Evolutionary conservation across 2,329 filamentous ascomycete species (phyloP).

Genomic region (Xylariaceae sp.): DNA sequence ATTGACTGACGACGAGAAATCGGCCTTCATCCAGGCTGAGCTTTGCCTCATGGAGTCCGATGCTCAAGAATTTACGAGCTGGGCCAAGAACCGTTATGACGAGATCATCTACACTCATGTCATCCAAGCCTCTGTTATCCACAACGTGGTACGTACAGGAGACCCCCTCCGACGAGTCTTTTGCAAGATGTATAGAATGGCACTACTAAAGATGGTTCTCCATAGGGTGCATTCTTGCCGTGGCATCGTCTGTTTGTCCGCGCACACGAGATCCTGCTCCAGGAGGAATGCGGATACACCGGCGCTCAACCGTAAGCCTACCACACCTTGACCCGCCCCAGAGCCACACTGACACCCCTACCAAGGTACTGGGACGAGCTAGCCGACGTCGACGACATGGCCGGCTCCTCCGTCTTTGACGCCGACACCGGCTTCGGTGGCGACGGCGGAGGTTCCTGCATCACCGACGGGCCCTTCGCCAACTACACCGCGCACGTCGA

Average conservation of each 20-base stretch:
- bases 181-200: background rate
- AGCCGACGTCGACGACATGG: slow-evolving; percentile 1
- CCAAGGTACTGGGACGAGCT: background rate
- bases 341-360: background rate
- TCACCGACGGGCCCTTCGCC: slow-evolving; percentile 1
- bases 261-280: slow-evolving; percentile 4
- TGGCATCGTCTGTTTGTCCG: slow-evolving; percentile 4
- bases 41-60: background rate
- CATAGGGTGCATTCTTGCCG: slow-evolving; percentile 3
- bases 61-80: background rate
- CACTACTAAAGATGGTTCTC: background rate
- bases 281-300: slow-evolving; percentile 4
- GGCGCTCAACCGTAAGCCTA: slow-evolving; percentile 2
- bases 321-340: background rate
- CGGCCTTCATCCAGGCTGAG: background rate
- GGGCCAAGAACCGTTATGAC: background rate
- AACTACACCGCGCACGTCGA: slow-evolving; percentile 1
- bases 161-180: too few relatives aligned
- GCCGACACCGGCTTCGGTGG: slow-evolving; percentile 3
- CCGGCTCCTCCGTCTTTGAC: slow-evolving; percentile 1
- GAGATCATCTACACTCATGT: slow-evolving; percentile 1
- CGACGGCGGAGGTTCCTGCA: slow-evolving; percentile 1
- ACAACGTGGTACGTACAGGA: slow-evolving; percentile 1
- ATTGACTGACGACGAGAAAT: slow-evolving; percentile 1
- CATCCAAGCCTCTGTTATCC: background rate